phyloP scores from a whole-genome alignment of 2,329 filamentous ascomycete species.

The Penicillium sp. region DNA sequence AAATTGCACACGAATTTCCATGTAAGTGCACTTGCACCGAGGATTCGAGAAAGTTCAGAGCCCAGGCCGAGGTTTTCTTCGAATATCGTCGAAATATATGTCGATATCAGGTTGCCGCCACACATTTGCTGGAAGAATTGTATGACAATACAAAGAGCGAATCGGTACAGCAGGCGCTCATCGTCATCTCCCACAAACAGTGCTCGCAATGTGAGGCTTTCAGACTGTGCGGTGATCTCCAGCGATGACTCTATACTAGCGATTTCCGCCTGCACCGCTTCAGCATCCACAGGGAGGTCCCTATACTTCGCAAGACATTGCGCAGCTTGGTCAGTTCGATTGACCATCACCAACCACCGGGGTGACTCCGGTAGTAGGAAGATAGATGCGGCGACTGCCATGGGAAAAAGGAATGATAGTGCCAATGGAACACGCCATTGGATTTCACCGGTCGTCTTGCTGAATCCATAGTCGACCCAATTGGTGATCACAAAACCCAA shows the following conservation, averaged over 20 bases:
- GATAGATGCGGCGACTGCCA: slow-evolving; percentile 20
- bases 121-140: slow-evolving; percentile 28
- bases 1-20: slow-evolving; percentile 59
- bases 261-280: slow-evolving; percentile 46
- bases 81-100: slow-evolving; percentile 24
- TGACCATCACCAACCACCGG: slow-evolving; percentile 34
- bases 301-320: slow-evolving; percentile 33
- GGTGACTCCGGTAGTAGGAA: slow-evolving; percentile 26
- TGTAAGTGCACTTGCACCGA: slow-evolving; percentile 54
- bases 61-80: slow-evolving; percentile 20
- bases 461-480: slow-evolving; percentile 35
- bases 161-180: slow-evolving; percentile 22
- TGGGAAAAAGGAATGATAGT: slow-evolving; percentile 24
- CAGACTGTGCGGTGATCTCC: slow-evolving; percentile 49
- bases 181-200: slow-evolving; percentile 38
- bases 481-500: slow-evolving; percentile 25
- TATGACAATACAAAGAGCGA: slow-evolving; percentile 18
- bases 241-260: slow-evolving; percentile 52
- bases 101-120: slow-evolving; percentile 23
- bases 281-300: slow-evolving; percentile 47
- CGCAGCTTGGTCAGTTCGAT: slow-evolving; percentile 38
- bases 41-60: slow-evolving; percentile 30
- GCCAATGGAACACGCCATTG: slow-evolving; percentile 28
- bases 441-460: slow-evolving; percentile 14
- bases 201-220: slow-evolving; percentile 54